A percentile compares a stretch with the other conserved stretches of the same genome.
Evolutionary conservation across 768 basidiomycete genomes (phyloP).

Genomic region (Podaxis pistillaris): DNA sequence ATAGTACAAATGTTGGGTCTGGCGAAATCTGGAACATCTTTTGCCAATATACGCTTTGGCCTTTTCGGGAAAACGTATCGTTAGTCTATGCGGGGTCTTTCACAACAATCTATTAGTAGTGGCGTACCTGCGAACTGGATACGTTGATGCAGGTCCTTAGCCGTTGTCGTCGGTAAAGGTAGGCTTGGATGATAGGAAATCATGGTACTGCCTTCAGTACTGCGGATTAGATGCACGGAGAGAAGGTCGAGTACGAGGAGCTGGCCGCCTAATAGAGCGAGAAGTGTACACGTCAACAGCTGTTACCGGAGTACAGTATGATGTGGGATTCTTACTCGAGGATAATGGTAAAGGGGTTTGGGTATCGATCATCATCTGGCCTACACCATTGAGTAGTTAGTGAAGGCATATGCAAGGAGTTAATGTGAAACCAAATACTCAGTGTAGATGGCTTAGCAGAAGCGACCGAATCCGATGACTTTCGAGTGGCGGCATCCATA

Average conservation of each 20-base stretch:
- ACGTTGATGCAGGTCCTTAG: conserved; percentile 39
- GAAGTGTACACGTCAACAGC: not conserved
- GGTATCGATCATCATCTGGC: conserved; percentile 29
- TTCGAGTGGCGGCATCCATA: conserved; percentile 10
- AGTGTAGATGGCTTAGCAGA: conserved; percentile 18
- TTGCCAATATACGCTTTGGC: conserved; percentile 48
- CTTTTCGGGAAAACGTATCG: conserved; percentile 15
- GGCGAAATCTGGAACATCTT: conserved; percentile 35
- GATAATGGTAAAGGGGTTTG: conserved; percentile 26
- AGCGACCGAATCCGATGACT: conserved; percentile 15
- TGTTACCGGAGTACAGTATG: not conserved
- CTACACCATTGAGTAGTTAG: conserved; percentile 16
- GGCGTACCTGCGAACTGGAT: conserved; percentile 42
- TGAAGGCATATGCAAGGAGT: not conserved
- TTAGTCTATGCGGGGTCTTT: too few relatives aligned
- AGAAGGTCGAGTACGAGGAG: conserved; percentile 44
- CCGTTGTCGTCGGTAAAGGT: conserved; percentile 35
- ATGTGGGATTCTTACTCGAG: conserved; percentile 20
- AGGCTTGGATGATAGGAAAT: conserved; percentile 44
- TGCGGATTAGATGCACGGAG: conserved; percentile 46
- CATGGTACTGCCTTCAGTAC: conserved; percentile 39
- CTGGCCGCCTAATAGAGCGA: conserved; percentile 23
- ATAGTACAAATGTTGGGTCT: conserved; percentile 55
- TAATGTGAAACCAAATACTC: conserved; percentile 1
- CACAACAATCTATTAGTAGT: not conserved